These are phyloP conservation scores for Bolboschoenus planiculmis DNA, from an alignment of 176 grass and related monocot species.

Conservation along the genomic window DNA sequence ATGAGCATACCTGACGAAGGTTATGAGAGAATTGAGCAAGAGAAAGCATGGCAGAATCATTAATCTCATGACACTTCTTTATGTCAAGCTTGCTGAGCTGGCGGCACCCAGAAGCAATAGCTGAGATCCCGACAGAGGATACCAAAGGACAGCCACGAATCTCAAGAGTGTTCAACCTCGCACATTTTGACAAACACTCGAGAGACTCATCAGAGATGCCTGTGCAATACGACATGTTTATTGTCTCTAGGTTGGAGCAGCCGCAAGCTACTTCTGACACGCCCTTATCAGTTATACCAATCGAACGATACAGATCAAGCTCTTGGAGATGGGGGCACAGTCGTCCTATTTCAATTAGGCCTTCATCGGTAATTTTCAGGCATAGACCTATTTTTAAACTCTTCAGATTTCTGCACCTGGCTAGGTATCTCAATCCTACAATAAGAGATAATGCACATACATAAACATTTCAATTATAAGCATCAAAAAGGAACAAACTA, in stretches of 20 bases:
- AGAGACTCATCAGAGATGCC: slow-evolving; percentile 56
- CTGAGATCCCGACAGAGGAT: slow-evolving; percentile 46
- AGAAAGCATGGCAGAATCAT: slow-evolving; percentile 62
- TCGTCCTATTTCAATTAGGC: slow-evolving; percentile 52
- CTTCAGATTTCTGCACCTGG: slow-evolving; percentile 48
- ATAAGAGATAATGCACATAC: not conserved
- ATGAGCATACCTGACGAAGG: slow-evolving; percentile 47
- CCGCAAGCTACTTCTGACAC: slow-evolving; percentile 45
- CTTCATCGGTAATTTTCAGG: slow-evolving; percentile 65
- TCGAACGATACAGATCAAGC: slow-evolving; percentile 79
- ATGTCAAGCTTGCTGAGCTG: slow-evolving; percentile 71
- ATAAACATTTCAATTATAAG: not conserved
- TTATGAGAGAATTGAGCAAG: slow-evolving; percentile 62
- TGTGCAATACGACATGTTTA: slow-evolving; percentile 81
- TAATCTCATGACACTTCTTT: slow-evolving; percentile 63
- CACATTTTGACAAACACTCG: slow-evolving; percentile 53
- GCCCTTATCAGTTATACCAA: slow-evolving; percentile 59
- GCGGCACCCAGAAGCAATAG: slow-evolving; percentile 44
- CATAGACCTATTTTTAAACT: slow-evolving; percentile 82
- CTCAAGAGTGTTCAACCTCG: slow-evolving; percentile 53
- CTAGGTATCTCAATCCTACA: slow-evolving; percentile 62
- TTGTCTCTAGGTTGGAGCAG: slow-evolving; percentile 50
- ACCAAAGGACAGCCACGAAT: slow-evolving; percentile 53
- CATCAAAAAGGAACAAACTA: not conserved
- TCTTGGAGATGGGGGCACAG: slow-evolving; percentile 52